Evolutionary conservation across 305 asterid species (phyloP), one percentile per base, ranked within the genome.

Genomic region (Fraxinus nigra): DNA sequence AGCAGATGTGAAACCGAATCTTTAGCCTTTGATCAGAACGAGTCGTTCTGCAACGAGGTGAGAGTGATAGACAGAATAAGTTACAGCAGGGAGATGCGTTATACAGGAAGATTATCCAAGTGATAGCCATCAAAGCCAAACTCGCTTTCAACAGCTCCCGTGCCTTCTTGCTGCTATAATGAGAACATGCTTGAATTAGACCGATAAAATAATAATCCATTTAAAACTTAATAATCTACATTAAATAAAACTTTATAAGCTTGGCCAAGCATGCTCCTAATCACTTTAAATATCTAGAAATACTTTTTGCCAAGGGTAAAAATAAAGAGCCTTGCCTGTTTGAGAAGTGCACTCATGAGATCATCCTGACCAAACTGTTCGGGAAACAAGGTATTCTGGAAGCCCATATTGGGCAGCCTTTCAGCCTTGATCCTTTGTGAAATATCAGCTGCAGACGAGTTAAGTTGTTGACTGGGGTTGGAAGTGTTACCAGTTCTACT

Each of bases 361-460:
- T 94, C 96, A 33, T 93, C 97, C 83, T 90, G 96, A 79, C 90
- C 94, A 56, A 82, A 92, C 63, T 83, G 93, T 7, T 87, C 89
- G 0, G 83, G 79, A 75, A 82, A 81, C 59, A 86, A 80, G 79
- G 83, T 86, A 35, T 82, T 84, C 54, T 86, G 89, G 78, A 85
- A 85, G 82, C 87, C 87, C 75, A 87, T 20, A 11, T 87, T 90
- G 0, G 88, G 90, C 38, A 79, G 80, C 33, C 88, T 80, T 85
- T 92, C 93, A 7, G 87, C 74, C 88, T 91, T 91, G 35, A 83
- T 84, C 72, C 87, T 79, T 20, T 80, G 78, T 30, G 89, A 78
- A 83, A 85, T 86, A 75, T 92, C 92, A 5, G 85, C 79, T 16
- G 81, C 9, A 2, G 87, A 82, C 6, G 87, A 76, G 85, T 69